Conservation (phyloP, 2,329 filamentous ascomycete genomes). For the Rhinocladiella mackenziei region DNA sequence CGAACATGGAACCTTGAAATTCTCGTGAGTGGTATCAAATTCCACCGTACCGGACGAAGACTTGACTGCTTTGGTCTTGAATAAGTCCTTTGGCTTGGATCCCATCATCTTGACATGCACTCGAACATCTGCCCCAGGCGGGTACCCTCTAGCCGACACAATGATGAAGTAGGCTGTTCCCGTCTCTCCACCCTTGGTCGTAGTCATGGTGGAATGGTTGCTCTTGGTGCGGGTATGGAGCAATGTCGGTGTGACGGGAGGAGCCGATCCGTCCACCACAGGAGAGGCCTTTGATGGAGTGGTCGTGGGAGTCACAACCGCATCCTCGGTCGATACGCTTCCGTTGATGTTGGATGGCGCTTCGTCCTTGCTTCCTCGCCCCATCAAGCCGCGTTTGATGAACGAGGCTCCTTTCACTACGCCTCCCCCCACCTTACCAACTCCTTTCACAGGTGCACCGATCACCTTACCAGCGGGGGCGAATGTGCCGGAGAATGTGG, state of each 20-base stretch:
- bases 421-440: slow-evolving; percentile 73
- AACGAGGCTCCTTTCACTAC: slow-evolving; percentile 90
- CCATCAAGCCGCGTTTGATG: slow-evolving; percentile 76
- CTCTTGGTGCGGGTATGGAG: slow-evolving; percentile 47
- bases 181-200: slow-evolving; percentile 51
- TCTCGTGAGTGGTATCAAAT: slow-evolving; percentile 64
- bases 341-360: slow-evolving; percentile 22
- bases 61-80: slow-evolving; percentile 92
- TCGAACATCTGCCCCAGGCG: slow-evolving; percentile 72
- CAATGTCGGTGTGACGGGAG: slow-evolving; percentile 22
- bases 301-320: slow-evolving; percentile 10
- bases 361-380: slow-evolving; percentile 56
- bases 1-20: slow-evolving; percentile 71
- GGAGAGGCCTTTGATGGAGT: slow-evolving; percentile 24
- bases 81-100: slow-evolving; percentile 70
- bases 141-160: slow-evolving; percentile 73
- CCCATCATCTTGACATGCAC: slow-evolving; percentile 65
- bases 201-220: slow-evolving; percentile 50
- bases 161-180: slow-evolving; percentile 79
- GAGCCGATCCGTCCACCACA: slow-evolving; percentile 13
- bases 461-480: slow-evolving; percentile 83
- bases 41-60: slow-evolving; percentile 58
- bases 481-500: slow-evolving; percentile 90
- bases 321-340: slow-evolving; percentile 9
- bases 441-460: slow-evolving; percentile 90